These are phyloP conservation scores for Pisolithus thermaeus DNA, from an alignment of 1,284 basidiomycete genomes.

Conservation along the genomic window DNA sequence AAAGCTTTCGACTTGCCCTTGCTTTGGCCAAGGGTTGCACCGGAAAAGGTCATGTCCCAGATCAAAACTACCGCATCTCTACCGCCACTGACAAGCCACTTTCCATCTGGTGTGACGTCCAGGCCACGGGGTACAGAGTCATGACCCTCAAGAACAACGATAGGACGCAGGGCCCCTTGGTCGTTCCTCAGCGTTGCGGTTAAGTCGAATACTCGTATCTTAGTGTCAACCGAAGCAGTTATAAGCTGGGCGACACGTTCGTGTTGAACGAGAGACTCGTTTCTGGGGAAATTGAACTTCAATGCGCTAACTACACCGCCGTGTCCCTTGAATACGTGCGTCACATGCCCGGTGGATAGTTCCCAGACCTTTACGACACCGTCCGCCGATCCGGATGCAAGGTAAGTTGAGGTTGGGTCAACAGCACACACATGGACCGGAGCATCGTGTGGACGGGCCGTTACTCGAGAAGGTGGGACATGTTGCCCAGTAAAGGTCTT, in stretches of 20 bases:
- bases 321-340: slow-evolving; percentile 94
- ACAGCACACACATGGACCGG: slow-evolving; percentile 85
- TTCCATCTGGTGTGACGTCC: slow-evolving; percentile 78
- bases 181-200: slow-evolving; percentile 52
- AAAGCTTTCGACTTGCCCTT: slow-evolving; percentile 46
- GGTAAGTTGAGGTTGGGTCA: slow-evolving; percentile 84
- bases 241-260: slow-evolving; percentile 71
- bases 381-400: slow-evolving; percentile 94
- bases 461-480: slow-evolving; percentile 62
- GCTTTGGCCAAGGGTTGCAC: slow-evolving; percentile 35
- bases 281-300: slow-evolving; percentile 69
- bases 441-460: slow-evolving; percentile 84
- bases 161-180: slow-evolving; percentile 59
- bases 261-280: slow-evolving; percentile 43
- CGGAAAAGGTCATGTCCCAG: slow-evolving; percentile 57
- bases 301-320: slow-evolving; percentile 93
- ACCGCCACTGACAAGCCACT: slow-evolving; percentile 84
- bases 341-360: slow-evolving; percentile 80
- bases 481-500: slow-evolving; percentile 39
- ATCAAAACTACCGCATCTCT: slow-evolving; percentile 87
- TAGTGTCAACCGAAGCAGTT: slow-evolving; percentile 85
- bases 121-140: slow-evolving; percentile 87
- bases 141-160: slow-evolving; percentile 83
- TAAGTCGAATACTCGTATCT: slow-evolving; percentile 87
- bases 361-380: slow-evolving; percentile 98